Conservation (phyloP, 495 filamentous ascomycete species). For the Aspergillus avenaceus region DNA sequence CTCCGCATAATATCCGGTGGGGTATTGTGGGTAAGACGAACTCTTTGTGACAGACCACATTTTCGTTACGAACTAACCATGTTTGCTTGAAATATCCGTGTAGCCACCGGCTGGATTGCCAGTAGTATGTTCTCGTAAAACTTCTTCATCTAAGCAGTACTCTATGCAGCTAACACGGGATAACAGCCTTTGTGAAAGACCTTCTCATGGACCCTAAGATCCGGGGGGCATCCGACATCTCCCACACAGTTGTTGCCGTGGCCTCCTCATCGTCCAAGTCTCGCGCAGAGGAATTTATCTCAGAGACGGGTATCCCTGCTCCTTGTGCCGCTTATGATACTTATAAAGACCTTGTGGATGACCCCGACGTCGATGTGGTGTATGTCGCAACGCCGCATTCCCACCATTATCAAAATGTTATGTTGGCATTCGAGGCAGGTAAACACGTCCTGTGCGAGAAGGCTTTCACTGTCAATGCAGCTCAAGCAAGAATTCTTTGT, state of each 20-base stretch:
- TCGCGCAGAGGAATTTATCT: conserved; percentile 69
- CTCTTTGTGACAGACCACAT: neutral
- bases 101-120: conserved; percentile 77
- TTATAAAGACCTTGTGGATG: conserved; percentile 73
- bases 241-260: conserved; percentile 74
- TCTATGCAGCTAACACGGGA: neutral
- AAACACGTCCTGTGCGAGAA: conserved; percentile 95
- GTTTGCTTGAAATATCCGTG: neutral
- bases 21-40: conserved; percentile 62
- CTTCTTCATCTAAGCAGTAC: neutral
- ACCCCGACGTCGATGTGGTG: conserved; percentile 78
- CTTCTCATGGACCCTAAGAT: conserved; percentile 71
- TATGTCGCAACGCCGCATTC: conserved; percentile 94
- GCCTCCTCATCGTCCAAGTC: conserved; percentile 72
- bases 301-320: conserved; percentile 57
- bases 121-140: conserved; percentile 45
- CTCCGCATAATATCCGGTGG: conserved; percentile 64
- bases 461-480: conserved; percentile 84
- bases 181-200: conserved; percentile 72
- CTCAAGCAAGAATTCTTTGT: conserved; percentile 70
- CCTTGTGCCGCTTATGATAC: conserved; percentile 72
- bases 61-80: neutral
- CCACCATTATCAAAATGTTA: conserved; percentile 89
- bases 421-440: conserved; percentile 74
- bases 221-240: conserved; percentile 68